phyloP scores from a whole-genome alignment of 306 rosid genomes.

The Cucumis hystrix region DNA sequence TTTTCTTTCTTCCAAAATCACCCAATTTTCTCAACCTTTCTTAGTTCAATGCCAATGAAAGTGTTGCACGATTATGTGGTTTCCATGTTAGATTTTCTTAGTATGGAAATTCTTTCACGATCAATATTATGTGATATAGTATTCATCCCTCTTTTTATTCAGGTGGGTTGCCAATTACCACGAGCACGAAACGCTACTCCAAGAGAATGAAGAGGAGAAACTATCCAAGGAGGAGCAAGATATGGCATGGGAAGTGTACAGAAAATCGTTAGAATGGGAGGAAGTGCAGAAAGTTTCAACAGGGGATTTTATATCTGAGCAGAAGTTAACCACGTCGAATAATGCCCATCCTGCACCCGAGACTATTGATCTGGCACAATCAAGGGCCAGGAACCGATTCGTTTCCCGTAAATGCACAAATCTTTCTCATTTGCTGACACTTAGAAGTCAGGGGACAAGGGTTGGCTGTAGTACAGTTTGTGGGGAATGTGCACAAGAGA shows the following conservation, averaged over 20 bases:
- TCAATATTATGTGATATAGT: neutral
- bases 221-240: constrained; percentile 96
- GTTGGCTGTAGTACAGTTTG: constrained; percentile 64
- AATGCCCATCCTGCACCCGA: constrained; percentile 17
- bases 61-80: neutral
- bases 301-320: constrained; percentile 29
- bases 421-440: constrained; percentile 73
- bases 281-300: constrained; percentile 67
- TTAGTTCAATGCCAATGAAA: neutral
- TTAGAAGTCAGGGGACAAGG: constrained; percentile 81
- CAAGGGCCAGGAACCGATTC: constrained; percentile 25
- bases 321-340: constrained; percentile 19
- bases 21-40: neutral
- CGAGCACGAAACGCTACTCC: constrained; percentile 74
- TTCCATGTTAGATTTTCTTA: neutral
- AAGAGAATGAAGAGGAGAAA: constrained; percentile 90
- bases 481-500: constrained; percentile 86
- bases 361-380: constrained; percentile 10
- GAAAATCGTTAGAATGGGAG: constrained; percentile 75
- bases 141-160: neutral
- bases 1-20: neutral
- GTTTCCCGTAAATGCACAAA: constrained; percentile 65
- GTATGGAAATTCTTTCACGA: neutral
- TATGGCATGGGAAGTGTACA: constrained; percentile 90
- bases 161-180: constrained; percentile 91